phyloP scores from a whole-genome alignment of 345 rosid species.

The Draba incana region DNA sequence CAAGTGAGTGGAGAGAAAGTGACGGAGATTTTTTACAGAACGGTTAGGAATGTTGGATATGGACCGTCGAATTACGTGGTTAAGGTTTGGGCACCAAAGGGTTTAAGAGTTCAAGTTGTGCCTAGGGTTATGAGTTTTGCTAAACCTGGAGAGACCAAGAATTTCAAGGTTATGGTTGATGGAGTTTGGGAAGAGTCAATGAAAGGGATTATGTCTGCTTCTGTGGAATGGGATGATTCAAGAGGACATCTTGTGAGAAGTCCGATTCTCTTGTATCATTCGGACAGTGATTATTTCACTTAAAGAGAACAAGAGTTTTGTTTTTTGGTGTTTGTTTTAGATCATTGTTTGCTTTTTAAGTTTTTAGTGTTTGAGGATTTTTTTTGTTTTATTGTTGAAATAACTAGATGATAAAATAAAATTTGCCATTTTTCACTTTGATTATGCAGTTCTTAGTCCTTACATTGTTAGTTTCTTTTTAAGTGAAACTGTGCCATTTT shows the following conservation, averaged over 20 bases:
- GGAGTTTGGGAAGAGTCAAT: slow-evolving; percentile 42
- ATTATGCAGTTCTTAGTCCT: too few species aligned
- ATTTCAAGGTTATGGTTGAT: slow-evolving; percentile 60
- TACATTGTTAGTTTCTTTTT: too few species aligned
- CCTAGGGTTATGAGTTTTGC: slow-evolving; percentile 55
- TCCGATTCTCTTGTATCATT: slow-evolving; percentile 53
- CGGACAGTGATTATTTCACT: neutral
- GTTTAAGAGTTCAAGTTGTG: slow-evolving; percentile 51
- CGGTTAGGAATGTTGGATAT: slow-evolving; percentile 59
- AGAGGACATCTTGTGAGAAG: slow-evolving; percentile 55
- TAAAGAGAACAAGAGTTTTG: neutral
- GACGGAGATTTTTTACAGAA: slow-evolving; percentile 60
- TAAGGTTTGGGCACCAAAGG: slow-evolving; percentile 51
- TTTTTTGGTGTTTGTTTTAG: neutral
- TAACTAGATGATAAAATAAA: too few species aligned
- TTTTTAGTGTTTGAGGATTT: neutral
- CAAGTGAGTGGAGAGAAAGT: slow-evolving; percentile 45
- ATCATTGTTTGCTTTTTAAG: neutral
- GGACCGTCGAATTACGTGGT: slow-evolving; percentile 56
- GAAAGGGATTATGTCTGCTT: slow-evolving; percentile 49
- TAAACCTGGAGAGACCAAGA: slow-evolving; percentile 33
- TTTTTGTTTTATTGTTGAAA: neutral
- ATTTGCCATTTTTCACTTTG: too few species aligned
- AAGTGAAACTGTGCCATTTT: too few species aligned
- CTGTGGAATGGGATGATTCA: slow-evolving; percentile 64